Evolutionary conservation across 139 green algal species (phyloP).

Genomic region (Chlorella sp.): DNA sequence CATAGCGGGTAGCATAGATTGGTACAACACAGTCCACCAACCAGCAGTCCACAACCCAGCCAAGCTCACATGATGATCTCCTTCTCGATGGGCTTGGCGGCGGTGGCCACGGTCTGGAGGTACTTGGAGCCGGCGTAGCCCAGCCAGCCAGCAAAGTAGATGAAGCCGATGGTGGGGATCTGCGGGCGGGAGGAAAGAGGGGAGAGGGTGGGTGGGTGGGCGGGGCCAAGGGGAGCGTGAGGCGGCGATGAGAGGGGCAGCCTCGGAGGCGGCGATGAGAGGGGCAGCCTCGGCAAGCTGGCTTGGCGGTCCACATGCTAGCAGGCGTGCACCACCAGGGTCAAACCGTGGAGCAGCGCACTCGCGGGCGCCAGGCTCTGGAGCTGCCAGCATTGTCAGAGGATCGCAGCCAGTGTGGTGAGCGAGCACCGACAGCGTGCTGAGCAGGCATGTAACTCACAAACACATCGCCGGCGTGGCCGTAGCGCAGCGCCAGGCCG

Average conservation of each 20-base stretch:
- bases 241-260: not conserved
- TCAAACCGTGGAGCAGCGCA: too few species aligned
- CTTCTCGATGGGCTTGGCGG: slow-evolving; percentile 88
- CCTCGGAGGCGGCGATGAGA: not conserved
- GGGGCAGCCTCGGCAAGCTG: too few species aligned
- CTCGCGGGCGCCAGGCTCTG: too few species aligned
- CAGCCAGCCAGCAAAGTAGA: slow-evolving; percentile 98
- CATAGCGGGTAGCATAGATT: too few species aligned
- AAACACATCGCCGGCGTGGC: slow-evolving; percentile 94
- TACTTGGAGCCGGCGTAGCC: slow-evolving; percentile 95
- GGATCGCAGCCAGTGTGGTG: too few species aligned
- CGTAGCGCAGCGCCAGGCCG: slow-evolving; percentile 90
- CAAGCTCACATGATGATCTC: slow-evolving; percentile 93
- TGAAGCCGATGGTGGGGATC: slow-evolving; percentile 96
- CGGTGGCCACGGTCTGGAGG: slow-evolving; percentile 67
- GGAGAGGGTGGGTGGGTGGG: not conserved
- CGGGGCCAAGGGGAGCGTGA: not conserved
- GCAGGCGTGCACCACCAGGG: too few species aligned
- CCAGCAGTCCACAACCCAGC: not conserved
- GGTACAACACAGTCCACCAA: not conserved
- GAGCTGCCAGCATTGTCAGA: too few species aligned
- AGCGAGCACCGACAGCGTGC: too few species aligned
- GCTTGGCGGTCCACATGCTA: too few species aligned
- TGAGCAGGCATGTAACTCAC: too few species aligned
- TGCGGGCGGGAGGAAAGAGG: slow-evolving; percentile 34